These are phyloP conservation scores for Leptographium lundbergii DNA, from an alignment of 2,329 filamentous ascomycete genomes.

Conservation along the genomic window DNA sequence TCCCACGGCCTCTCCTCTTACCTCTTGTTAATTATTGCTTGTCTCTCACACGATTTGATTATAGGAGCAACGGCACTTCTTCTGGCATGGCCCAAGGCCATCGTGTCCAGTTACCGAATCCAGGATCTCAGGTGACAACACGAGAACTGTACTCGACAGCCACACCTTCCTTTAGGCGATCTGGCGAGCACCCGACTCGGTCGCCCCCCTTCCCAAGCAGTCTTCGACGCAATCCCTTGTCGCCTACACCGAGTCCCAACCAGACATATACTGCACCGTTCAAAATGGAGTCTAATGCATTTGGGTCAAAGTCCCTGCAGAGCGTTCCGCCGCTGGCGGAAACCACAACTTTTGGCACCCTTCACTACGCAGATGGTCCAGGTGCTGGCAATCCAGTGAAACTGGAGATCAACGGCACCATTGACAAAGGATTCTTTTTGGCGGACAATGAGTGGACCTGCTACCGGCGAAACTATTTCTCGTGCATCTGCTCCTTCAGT, in stretches of 20 bases:
- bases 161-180: slow-evolving; percentile 37
- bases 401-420: slow-evolving; percentile 63
- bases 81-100: slow-evolving; percentile 47
- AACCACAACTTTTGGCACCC: slow-evolving; percentile 41
- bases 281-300: slow-evolving; percentile 39
- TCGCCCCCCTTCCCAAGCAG: slow-evolving; percentile 37
- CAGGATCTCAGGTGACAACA: slow-evolving; percentile 32
- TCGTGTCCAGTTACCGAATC: slow-evolving; percentile 39
- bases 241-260: slow-evolving; percentile 37
- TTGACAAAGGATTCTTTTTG: slow-evolving; percentile 83
- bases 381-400: slow-evolving; percentile 39
- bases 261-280: slow-evolving; percentile 30
- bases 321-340: slow-evolving; percentile 40
- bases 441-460: slow-evolving; percentile 80
- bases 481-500: slow-evolving; percentile 67
- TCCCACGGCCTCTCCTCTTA: not conserved
- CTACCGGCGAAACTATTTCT: slow-evolving; percentile 85
- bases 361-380: slow-evolving; percentile 45
- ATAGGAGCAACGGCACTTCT: slow-evolving; percentile 33
- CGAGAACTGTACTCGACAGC: slow-evolving; percentile 41
- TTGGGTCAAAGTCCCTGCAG: slow-evolving; percentile 24
- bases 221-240: slow-evolving; percentile 38
- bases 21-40: not conserved
- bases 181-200: slow-evolving; percentile 35
- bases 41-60: not conserved